A percentile compares a stretch with the other conserved stretches of the same genome.
Evolutionary conservation across 495 filamentous ascomycete genomes (phyloP).

Genomic region (Venustampulla echinocandica): DNA sequence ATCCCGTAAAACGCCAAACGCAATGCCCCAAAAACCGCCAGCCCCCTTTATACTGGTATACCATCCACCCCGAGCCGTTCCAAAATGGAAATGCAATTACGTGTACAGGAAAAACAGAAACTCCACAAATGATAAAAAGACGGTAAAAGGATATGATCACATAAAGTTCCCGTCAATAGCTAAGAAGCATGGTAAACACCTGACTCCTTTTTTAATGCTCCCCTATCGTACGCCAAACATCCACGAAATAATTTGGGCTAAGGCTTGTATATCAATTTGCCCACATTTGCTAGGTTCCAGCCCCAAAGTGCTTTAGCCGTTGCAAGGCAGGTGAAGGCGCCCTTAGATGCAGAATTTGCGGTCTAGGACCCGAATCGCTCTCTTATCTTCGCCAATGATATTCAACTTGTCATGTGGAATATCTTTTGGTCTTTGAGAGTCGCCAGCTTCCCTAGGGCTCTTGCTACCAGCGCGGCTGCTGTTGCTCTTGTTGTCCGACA

Average conservation of each 20-base stretch:
- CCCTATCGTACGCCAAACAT: no score
- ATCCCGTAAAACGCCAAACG: no score
- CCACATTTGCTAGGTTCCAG: not conserved
- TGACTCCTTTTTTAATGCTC: no score
- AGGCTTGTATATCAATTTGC: no score
- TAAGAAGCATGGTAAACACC: no score
- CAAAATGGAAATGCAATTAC: not conserved
- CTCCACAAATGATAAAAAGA: no score
- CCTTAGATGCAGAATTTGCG: slow-evolving; percentile 32
- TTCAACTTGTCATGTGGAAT: slow-evolving; percentile 57
- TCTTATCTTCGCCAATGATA: slow-evolving; percentile 54
- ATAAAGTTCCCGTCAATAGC: no score
- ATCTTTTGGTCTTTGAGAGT: slow-evolving; percentile 40
- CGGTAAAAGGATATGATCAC: no score
- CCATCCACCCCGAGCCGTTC: no score
- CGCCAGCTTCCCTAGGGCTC: slow-evolving; percentile 19
- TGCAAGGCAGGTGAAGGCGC: not conserved
- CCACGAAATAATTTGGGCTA: no score
- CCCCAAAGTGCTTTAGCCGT: not conserved
- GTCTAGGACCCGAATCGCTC: slow-evolving; percentile 58
- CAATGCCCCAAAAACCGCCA: no score
- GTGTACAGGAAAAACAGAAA: not conserved
- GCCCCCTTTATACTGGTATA: no score
- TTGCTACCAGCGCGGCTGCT: slow-evolving; percentile 27
- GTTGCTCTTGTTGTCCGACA: slow-evolving; percentile 29